phyloP scores from a whole-genome alignment of 2,329 filamentous ascomycete species.

The Aspergillus fischeri region DNA sequence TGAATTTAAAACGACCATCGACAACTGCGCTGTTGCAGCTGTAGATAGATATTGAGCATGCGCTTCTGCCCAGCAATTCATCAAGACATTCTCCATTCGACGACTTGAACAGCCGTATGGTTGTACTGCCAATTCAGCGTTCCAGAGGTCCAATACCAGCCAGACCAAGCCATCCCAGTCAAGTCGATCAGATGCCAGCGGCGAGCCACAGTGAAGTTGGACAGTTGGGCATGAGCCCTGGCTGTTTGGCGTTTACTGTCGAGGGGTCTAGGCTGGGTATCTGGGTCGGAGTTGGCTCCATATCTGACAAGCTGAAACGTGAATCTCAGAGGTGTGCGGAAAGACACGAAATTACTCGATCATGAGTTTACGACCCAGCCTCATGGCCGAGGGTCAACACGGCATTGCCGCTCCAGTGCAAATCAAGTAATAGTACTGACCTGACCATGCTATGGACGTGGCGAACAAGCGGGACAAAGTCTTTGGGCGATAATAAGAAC shows the following conservation, averaged over 20 bases:
- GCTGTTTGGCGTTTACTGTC: not conserved
- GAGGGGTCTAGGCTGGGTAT: not conserved
- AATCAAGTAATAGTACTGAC: not conserved
- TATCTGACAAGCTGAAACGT: slow-evolving; percentile 11
- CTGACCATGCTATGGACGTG: not conserved
- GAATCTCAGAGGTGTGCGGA: slow-evolving; percentile 10
- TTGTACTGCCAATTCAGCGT: not conserved
- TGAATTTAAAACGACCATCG: no score
- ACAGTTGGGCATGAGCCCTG: not conserved
- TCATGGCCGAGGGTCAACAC: not conserved
- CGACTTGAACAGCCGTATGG: not conserved
- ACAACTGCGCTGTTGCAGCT: not conserved
- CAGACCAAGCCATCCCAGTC: not conserved
- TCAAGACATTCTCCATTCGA: not conserved
- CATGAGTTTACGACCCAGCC: not conserved
- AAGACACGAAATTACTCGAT: slow-evolving; percentile 4
- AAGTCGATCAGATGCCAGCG: not conserved
- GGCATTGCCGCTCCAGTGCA: not conserved
- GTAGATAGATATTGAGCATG: not conserved
- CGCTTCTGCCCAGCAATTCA: not conserved
- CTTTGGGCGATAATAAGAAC: not conserved
- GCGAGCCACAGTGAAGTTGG: not conserved
- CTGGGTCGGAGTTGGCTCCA: slow-evolving; percentile 5
- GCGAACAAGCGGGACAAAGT: not conserved
- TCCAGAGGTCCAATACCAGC: not conserved